A percentile compares a stretch with the other conserved stretches of the same genome.
phyloP scores from a whole-genome alignment of 805 yeast species.

The Suhomyces canberraensis region DNA sequence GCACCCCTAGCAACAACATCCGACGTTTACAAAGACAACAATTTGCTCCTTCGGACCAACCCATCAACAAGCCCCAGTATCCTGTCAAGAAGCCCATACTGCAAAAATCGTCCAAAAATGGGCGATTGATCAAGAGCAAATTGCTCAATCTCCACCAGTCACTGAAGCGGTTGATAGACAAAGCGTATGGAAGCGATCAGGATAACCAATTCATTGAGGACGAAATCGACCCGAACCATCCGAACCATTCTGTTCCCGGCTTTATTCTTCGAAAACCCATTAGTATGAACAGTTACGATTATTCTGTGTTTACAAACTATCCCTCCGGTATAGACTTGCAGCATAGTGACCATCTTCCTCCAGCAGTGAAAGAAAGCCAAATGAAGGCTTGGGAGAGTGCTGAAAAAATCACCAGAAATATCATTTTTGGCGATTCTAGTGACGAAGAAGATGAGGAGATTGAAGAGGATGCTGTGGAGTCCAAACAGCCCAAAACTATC shows the following conservation, averaged over 20 bases:
- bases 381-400: slow-evolving; percentile 45
- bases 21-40: slow-evolving; percentile 29
- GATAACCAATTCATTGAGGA: slow-evolving; percentile 4
- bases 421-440: slow-evolving; percentile 33
- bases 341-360: slow-evolving; percentile 23
- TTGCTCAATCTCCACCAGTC: slow-evolving; percentile 39
- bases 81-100: slow-evolving; percentile 9
- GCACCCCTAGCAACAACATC: slow-evolving; percentile 42
- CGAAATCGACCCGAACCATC: slow-evolving; percentile 13
- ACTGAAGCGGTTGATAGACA: slow-evolving; percentile 19
- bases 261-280: slow-evolving; percentile 33
- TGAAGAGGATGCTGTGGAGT: slow-evolving; percentile 11
- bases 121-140: slow-evolving; percentile 32
- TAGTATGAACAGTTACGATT: slow-evolving; percentile 33
- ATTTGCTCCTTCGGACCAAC: slow-evolving; percentile 7
- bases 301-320: slow-evolving; percentile 31
- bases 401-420: slow-evolving; percentile 33
- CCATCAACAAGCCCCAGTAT: slow-evolving; percentile 3
- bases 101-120: slow-evolving; percentile 20
- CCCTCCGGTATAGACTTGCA: slow-evolving; percentile 15
- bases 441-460: slow-evolving; percentile 21
- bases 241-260: slow-evolving; percentile 16
- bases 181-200: slow-evolving; percentile 1
- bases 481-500: slow-evolving; percentile 6
- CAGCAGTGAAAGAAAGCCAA: slow-evolving; percentile 39